Percentiles rank a stretch among this genome's conserved stretches.
Conservation (phyloP, 2,329 filamentous ascomycete genomes). For the Akanthomyces muscarius region DNA sequence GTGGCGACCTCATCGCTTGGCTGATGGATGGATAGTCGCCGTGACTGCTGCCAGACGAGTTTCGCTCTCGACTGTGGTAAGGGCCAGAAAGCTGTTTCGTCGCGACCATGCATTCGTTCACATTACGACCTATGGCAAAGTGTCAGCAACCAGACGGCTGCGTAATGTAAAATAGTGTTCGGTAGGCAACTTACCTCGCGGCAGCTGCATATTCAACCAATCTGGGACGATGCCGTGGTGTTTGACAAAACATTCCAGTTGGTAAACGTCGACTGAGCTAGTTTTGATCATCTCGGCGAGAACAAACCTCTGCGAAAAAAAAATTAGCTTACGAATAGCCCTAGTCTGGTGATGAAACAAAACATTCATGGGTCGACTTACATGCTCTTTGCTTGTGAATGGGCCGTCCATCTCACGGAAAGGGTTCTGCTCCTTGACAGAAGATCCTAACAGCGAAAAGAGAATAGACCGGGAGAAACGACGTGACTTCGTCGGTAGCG, state of each 20-base stretch:
- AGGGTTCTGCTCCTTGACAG: neutral
- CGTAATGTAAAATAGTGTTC: neutral
- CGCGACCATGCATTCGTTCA: slow-evolving; percentile 43
- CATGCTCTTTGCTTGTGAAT: slow-evolving; percentile 52
- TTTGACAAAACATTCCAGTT: slow-evolving; percentile 46
- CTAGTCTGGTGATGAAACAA: slow-evolving; percentile 1
- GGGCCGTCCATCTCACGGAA: slow-evolving; percentile 15
- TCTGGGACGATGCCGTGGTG: slow-evolving; percentile 38
- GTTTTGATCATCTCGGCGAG: slow-evolving; percentile 56
- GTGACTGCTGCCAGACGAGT: slow-evolving; percentile 20
- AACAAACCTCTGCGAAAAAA: slow-evolving; percentile 48
- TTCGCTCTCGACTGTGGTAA: slow-evolving; percentile 28
- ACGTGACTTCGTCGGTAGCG: slow-evolving; percentile 9
- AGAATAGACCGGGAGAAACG: slow-evolving; percentile 10
- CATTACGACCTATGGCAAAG: slow-evolving; percentile 39
- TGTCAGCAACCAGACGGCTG: neutral
- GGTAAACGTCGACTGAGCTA: slow-evolving; percentile 45
- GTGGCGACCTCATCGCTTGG: slow-evolving; percentile 10
- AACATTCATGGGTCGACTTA: slow-evolving; percentile 27
- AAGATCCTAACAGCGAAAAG: neutral
- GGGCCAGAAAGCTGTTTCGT: slow-evolving; percentile 34
- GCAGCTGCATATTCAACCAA: slow-evolving; percentile 48
- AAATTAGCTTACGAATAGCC: neutral
- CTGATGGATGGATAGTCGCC: slow-evolving; percentile 10
- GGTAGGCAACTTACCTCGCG: slow-evolving; percentile 35